Base-by-base conservation (phyloP, 768 basidiomycete genomes). In the Candolleomyces eurysporus region DNA sequence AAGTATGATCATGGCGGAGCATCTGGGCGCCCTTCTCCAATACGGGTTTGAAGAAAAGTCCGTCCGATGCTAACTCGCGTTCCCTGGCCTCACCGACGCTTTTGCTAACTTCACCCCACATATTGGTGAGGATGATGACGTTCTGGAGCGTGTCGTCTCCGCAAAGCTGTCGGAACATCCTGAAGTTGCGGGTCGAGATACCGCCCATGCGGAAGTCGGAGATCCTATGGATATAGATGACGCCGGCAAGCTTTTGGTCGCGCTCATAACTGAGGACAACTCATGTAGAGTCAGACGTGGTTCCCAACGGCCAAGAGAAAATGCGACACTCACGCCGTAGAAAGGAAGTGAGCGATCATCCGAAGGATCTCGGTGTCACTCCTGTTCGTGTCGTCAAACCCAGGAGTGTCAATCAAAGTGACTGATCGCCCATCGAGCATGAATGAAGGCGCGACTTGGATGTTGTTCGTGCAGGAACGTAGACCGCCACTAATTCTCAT, bases 341-440 rank as follows among this genome's bases (percentile, higher is more conserved):
- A 66, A 45, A 80, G 68, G 61, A 73, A 77, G 49, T 78, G 60
- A 0, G 83, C 79, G 30, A 84, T 84, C 76, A 82, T 76, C 48
- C 73, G 77, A 42, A 84, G 69, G 14, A 84, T 70, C 13, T 80
- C 80, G 0, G 78, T 74, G 57, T 84, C 84, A 48, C 75, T 79
- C 51, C 72, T 74, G 2, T 68, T 73, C 4, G 83, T 80, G 65
- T 86, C 83, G 62, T 85, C 85, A 58, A 86, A 86, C 7, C 85
- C 85, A 0, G 85, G 85, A 0, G 85, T 87, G 63, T 87, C 86
- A 48, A 87, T 78, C n/a, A 87, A 66, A 0, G 71, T 78, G 42
- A 86, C 73, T 16, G 58, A 65, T 11, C 69, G 69, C 3, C 77
- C 80, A 45, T 81, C 77, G 13, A 84, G 66, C 26, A 71, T 63